phyloP scores from a whole-genome alignment of 2,329 filamentous ascomycete genomes.

The Penicillium sp. region DNA sequence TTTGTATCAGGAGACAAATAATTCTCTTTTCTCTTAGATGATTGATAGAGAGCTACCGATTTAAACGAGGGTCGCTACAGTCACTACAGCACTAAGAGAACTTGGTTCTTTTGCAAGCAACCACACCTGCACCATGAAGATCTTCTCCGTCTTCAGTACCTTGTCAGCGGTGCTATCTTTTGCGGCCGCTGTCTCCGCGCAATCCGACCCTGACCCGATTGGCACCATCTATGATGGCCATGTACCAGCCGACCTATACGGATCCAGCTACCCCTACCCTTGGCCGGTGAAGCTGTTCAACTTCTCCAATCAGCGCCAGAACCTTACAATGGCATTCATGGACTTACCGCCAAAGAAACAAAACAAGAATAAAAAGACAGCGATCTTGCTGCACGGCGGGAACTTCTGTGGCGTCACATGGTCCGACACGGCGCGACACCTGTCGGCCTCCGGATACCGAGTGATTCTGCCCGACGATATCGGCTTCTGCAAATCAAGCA shows the following conservation, averaged over 20 bases:
- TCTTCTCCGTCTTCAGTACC: background rate
- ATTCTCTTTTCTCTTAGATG: background rate
- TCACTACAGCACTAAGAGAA: background rate
- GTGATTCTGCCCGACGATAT: slow-evolving; percentile 19
- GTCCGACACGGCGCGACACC: slow-evolving; percentile 14
- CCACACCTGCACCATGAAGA: slow-evolving; percentile 1
- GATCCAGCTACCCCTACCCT: slow-evolving; percentile 14
- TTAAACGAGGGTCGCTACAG: background rate
- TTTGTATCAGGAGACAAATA: background rate
- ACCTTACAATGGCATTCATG: slow-evolving; percentile 18
- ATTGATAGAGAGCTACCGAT: background rate
- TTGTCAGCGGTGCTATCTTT: background rate
- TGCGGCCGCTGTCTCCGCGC: slow-evolving; percentile 1
- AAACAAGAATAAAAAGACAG: slow-evolving; percentile 4
- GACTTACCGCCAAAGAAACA: slow-evolving; percentile 4
- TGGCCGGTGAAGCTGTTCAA: slow-evolving; percentile 20
- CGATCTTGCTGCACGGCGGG: slow-evolving; percentile 15
- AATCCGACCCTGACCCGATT: slow-evolving; percentile 12
- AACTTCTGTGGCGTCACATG: slow-evolving; percentile 19
- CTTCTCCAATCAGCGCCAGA: slow-evolving; percentile 18
- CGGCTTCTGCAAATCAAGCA: slow-evolving; percentile 21
- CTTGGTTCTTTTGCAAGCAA: background rate
- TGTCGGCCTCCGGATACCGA: slow-evolving; percentile 15
- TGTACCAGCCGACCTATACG: slow-evolving; percentile 11
- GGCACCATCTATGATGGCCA: slow-evolving; percentile 13